Conservation (phyloP, 2,329 filamentous ascomycete species). For the Dactylonectria macrodidyma region DNA sequence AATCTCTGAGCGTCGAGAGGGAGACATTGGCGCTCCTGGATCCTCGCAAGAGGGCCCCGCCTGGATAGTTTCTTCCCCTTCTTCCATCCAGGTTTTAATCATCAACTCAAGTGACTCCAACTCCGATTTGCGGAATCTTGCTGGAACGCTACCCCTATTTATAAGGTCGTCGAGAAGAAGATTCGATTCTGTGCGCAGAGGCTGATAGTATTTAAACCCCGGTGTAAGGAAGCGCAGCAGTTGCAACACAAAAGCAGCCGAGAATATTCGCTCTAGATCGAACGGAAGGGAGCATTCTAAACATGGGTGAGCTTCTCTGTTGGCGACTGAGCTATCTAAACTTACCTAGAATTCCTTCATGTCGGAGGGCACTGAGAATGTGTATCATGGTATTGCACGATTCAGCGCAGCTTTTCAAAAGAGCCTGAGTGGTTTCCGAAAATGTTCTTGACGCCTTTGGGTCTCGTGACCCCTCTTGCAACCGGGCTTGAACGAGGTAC, state of each 20-base stretch:
- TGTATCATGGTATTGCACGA: slow-evolving; percentile 25
- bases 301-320: background rate
- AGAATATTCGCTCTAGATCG: slow-evolving; percentile 29
- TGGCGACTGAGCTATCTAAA: background rate
- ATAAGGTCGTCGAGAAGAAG: slow-evolving; percentile 24
- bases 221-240: slow-evolving; percentile 25
- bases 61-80: background rate
- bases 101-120: slow-evolving; percentile 21
- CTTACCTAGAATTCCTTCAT: slow-evolving; percentile 24
- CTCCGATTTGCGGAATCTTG: slow-evolving; percentile 21
- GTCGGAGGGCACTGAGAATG: slow-evolving; percentile 9
- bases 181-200: slow-evolving; percentile 9
- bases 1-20: background rate
- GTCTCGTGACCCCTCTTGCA: slow-evolving; percentile 2
- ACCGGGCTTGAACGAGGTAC: slow-evolving; percentile 18
- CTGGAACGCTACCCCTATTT: slow-evolving; percentile 21
- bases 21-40: background rate
- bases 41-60: background rate
- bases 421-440: slow-evolving; percentile 20
- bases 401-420: slow-evolving; percentile 26
- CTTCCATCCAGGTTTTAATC: slow-evolving; percentile 23
- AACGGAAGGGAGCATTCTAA: slow-evolving; percentile 26
- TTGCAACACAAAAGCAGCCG: slow-evolving; percentile 22
- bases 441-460: slow-evolving; percentile 6
- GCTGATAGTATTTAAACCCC: slow-evolving; percentile 13